Evolutionary conservation across 2,329 filamentous ascomycete genomes (phyloP), one percentile per base, ranked within the genome.

Genomic region (Colletotrichum shisoi): DNA sequence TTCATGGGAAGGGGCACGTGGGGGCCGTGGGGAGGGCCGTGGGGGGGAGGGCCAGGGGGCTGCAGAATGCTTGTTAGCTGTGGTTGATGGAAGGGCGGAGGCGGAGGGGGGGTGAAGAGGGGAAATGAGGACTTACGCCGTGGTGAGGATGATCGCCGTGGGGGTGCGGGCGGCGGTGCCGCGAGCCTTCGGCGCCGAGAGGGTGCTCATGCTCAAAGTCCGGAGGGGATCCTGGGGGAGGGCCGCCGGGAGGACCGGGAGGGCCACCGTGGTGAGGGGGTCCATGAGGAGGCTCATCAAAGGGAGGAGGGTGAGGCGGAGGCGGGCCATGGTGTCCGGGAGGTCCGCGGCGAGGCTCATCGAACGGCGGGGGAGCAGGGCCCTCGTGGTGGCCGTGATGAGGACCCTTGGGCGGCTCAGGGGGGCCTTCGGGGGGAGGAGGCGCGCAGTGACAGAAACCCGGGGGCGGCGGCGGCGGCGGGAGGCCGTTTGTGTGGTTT

Each of bases 371-470:
- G 17, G 63, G 69, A 24, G 72, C 72, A 48, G 63, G n/a, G 0
- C 42, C 42, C 42, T 45, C 42, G 8, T 19, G 42, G 17, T 45
- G 61, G 53, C 71, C 71, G 44, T 75, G 74, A 51, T 75, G 71
- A 64, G 73, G 42, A 9, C 67, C 67, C 46, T 72, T 71, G 60
- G 65, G 71, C 37, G 70, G 71, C 5, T 68, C 68, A 56, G 67
- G 71, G 39, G 70, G 58, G 8, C 27, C 56, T 15, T 58, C 27
- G 9, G 48, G 58, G 24, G 67, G 73, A 51, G 73, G 70, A 19
- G 75, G 76, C 4, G 58, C 70, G 62, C 73, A 76, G 63, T 75
- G 74, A 62, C 75, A 76, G 57, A 72, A 73, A 57, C 72, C 67
- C 49, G 71, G 67, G 40, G 73, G 70, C 65, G 76, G 69, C 21